Evolutionary conservation across 495 filamentous ascomycete species (phyloP).

Genomic region (Pyronema omphalodes): DNA sequence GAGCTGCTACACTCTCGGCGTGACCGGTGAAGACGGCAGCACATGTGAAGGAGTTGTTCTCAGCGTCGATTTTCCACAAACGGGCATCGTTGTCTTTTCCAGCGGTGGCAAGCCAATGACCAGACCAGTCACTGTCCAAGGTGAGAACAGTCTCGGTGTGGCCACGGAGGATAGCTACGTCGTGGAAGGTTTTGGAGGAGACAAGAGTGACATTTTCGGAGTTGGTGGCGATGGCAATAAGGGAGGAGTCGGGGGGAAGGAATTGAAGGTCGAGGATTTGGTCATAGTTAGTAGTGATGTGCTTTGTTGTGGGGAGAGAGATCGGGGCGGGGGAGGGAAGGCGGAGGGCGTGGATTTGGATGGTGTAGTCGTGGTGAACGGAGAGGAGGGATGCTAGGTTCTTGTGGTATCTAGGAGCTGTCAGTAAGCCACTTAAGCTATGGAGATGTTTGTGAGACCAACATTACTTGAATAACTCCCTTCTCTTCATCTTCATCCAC

Average conservation of each 20-base stretch:
- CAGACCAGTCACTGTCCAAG: conserved; percentile 86
- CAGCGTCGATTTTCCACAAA: conserved; percentile 74
- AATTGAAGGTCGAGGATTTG: conserved; percentile 89
- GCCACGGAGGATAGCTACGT: conserved; percentile 65
- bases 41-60: conserved; percentile 53
- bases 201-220: conserved; percentile 82
- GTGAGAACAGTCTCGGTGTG: conserved; percentile 94
- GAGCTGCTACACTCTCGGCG: conserved; percentile 84
- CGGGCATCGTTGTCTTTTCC: conserved; percentile 91
- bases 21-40: conserved; percentile 73
- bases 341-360: conserved; percentile 50
- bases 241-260: conserved; percentile 55
- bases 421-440: not conserved
- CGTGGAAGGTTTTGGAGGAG: conserved; percentile 60
- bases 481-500: conserved; percentile 34
- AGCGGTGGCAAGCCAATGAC: conserved; percentile 86
- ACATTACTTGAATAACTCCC: conserved; percentile 51
- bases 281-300: conserved; percentile 90
- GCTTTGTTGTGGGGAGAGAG: conserved; percentile 32
- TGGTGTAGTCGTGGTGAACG: conserved; percentile 73
- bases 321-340: conserved; percentile 16
- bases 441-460: not conserved
- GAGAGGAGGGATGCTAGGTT: conserved; percentile 50
- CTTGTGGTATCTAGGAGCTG: conserved; percentile 25
- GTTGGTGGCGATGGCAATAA: conserved; percentile 84